These are phyloP conservation scores for Rubia tinctorum DNA, from an alignment of 305 asterid species.

Conservation along the genomic window DNA sequence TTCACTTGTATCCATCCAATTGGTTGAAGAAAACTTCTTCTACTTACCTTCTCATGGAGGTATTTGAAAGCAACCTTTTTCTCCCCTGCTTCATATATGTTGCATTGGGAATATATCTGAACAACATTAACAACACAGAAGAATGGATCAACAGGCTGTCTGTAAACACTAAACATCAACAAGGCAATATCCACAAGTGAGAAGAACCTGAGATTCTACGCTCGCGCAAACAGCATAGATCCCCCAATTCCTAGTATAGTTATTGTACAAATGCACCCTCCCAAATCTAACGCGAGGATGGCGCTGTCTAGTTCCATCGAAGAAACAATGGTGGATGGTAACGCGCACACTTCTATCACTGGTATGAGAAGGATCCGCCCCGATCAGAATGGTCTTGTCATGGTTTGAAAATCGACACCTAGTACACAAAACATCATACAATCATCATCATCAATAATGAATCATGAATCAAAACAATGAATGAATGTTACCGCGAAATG, in stretches of 20 bases:
- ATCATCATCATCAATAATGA: not conserved
- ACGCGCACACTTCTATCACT: constrained; percentile 69
- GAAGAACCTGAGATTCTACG: constrained; percentile 78
- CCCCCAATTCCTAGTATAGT: constrained; percentile 73
- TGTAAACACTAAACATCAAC: not conserved
- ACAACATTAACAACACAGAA: not conserved
- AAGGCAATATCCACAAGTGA: not conserved
- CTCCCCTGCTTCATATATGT: constrained; percentile 78
- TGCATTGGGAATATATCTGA: constrained; percentile 79
- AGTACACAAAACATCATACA: not conserved
- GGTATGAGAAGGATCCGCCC: constrained; percentile 60
- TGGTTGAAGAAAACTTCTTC: not conserved
- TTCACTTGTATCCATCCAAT: not conserved
- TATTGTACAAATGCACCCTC: constrained; percentile 83
- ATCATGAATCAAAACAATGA: not conserved
- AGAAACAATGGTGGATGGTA: constrained; percentile 90
- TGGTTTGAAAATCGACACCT: constrained; percentile 83
- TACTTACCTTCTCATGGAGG: constrained; percentile 68
- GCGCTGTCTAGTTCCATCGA: constrained; percentile 82
- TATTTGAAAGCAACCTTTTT: constrained; percentile 78
- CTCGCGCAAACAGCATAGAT: constrained; percentile 92
- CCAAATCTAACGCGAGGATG: constrained; percentile 95
- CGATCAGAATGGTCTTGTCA: constrained; percentile 73
- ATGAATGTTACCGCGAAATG: constrained; percentile 55
- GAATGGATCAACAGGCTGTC: not conserved